Conservation (phyloP, 139 green algal species). For the Chlorella vulgaris region DNA sequence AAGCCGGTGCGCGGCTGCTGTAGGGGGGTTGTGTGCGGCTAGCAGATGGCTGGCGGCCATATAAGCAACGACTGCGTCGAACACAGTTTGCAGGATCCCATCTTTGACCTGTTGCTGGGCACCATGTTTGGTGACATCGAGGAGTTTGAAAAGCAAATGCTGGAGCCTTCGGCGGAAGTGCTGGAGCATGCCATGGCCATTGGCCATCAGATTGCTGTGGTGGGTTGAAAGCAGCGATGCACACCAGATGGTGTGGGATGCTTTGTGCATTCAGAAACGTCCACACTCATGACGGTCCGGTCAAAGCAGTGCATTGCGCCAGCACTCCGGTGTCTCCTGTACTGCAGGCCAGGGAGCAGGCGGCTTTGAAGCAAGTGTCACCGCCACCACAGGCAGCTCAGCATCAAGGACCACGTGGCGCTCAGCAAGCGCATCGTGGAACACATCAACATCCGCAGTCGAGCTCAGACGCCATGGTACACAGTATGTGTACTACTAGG, state of each 20-base stretch:
- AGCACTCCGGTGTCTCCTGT: not conserved
- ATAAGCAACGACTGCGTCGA: not conserved
- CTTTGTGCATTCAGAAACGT: no score
- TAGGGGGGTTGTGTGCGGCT: not conserved
- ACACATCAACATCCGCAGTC: no score
- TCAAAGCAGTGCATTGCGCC: not conserved
- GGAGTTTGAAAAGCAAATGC: constrained; percentile 36
- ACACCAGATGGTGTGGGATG: no score
- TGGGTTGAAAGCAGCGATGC: no score
- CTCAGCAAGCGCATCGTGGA: not conserved
- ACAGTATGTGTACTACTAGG: no score
- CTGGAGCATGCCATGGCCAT: constrained; percentile 19
- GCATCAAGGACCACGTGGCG: not conserved
- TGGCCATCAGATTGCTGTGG: constrained; percentile 12
- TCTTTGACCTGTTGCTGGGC: constrained; percentile 45
- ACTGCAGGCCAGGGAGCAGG: not conserved
- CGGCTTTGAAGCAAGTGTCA: not conserved
- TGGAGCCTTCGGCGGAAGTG: constrained; percentile 13
- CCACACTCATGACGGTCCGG: not conserved
- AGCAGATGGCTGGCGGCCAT: no score
- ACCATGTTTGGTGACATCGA: constrained; percentile 45
- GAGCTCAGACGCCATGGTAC: no score
- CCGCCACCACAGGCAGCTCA: not conserved
- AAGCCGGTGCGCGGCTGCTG: constrained; percentile 17
- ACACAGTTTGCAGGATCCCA: constrained; percentile 34